Percentiles rank a stretch among this genome's conserved stretches.
phyloP scores from a whole-genome alignment of 2,329 filamentous ascomycete genomes.

The Trichoderma sp. region DNA sequence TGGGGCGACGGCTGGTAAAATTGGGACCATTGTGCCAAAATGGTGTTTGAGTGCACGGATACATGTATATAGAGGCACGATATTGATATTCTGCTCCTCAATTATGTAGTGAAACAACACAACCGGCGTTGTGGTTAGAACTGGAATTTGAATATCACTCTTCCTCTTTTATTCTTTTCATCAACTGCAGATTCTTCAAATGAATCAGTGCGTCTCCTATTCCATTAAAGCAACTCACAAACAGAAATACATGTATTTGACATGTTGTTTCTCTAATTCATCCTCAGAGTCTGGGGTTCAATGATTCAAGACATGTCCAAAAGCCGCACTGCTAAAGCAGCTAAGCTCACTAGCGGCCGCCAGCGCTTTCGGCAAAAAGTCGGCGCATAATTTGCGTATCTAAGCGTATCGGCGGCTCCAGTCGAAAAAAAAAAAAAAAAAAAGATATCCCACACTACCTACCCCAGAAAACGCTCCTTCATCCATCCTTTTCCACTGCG shows the following conservation, averaged over 20 bases:
- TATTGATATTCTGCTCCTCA: not conserved
- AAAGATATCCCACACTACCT: not conserved
- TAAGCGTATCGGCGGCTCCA: slow-evolving; percentile 3
- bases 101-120: not conserved
- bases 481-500: not conserved
- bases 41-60: not conserved
- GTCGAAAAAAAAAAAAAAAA: not conserved
- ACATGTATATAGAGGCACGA: not conserved
- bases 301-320: not conserved
- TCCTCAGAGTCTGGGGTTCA: not conserved
- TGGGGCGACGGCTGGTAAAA: slow-evolving; percentile 67
- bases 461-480: not conserved
- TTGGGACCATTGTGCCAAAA: not conserved
- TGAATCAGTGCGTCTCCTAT: not conserved
- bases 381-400: not conserved
- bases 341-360: not conserved
- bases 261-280: not conserved
- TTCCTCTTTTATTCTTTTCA: not conserved
- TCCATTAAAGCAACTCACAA: not conserved
- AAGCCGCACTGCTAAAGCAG: not conserved
- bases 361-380: not conserved
- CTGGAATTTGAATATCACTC: not conserved
- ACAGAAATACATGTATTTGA: not conserved
- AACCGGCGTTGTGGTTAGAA: slow-evolving; percentile 23
- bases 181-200: not conserved